Evolutionary conservation across 1,284 basidiomycete genomes (phyloP), one percentile per base, ranked within the genome.

Genomic region (Schizophyllum amplum): DNA sequence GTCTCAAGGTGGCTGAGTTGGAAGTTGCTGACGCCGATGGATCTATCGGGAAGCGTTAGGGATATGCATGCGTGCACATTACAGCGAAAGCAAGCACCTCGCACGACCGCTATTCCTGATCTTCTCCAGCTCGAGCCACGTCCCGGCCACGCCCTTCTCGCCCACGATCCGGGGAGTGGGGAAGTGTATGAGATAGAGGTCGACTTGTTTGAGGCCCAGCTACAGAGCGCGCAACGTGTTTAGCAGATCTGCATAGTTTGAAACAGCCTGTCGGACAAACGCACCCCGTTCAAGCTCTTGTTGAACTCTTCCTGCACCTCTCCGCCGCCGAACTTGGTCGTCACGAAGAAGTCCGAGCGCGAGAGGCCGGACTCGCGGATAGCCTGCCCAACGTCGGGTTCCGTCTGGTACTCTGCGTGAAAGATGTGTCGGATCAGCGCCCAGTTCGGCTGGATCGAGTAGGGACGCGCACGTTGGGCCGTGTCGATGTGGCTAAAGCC

Each of bases 1-100:
- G 70, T 71, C 65, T 87, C 72, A 3, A 92, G 75, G 25, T 90
- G 73, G 1, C 77, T 68, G 15, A 87, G 66, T 13, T 67, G 69
- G 67, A 88, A 91, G 73, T 91, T 92, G 70, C 86, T 88, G 53
- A 91, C 86, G n/a, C 88, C 89, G 61, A 90, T 90, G 63, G 83
- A 87, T 77, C 85, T 88, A 60, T 9, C 33, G 17, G 33, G 13
- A 3, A 13, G 13, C 17, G 33, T 42, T 3, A 42, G 33, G 3
- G 17, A 9, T 9, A 9, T 17, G 22, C 21, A 6, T 46, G 21
- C 11, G 24, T n/a, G n/a, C n/a, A 4, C 20, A n/a, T 21, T 33
- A 51, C 26, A 52, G 6, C 17, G 49, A 6, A 46, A 49, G 11
- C 59, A 70, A 42, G 79, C 33, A 42, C 33, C 7, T 86, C 17